Conservation (phyloP, 2,329 filamentous ascomycete genomes). For the Nothophoma quercina region DNA sequence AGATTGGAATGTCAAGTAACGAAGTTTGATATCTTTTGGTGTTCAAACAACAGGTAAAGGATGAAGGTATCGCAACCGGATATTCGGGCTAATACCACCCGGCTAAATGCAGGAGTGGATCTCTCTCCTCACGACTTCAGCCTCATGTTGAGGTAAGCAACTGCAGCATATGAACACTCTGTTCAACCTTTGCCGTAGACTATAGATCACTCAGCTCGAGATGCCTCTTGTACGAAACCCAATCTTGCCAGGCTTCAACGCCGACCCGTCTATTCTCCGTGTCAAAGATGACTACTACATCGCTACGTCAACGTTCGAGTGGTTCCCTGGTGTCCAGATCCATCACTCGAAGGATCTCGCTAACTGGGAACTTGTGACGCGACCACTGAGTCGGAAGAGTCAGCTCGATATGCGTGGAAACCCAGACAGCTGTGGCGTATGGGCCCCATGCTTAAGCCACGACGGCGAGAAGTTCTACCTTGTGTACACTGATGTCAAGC, state of each 20-base stretch:
- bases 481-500: conserved; percentile 71
- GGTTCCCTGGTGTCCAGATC: conserved; percentile 67
- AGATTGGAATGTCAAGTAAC: too few species aligned
- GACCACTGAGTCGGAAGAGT: conserved; percentile 59
- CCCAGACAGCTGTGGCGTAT: conserved; percentile 64
- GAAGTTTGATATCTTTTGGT: too few species aligned
- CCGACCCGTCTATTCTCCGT: conserved; percentile 65
- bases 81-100: conserved; percentile 14
- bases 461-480: conserved; percentile 69
- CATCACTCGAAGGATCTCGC: conserved; percentile 64
- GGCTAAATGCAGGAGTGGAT: conserved; percentile 15
- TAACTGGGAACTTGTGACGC: conserved; percentile 62
- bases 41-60: too few species aligned
- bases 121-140: conserved; percentile 19
- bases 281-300: conserved; percentile 64
- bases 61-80: neutral
- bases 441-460: conserved; percentile 70
- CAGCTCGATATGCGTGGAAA: conserved; percentile 62
- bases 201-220: neutral
- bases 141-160: conserved; percentile 15
- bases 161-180: neutral
- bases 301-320: conserved; percentile 69
- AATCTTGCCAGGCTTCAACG: conserved; percentile 67
- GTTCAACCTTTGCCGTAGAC: neutral
- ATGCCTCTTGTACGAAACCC: conserved; percentile 56